Conservation (phyloP, 345 rosid species). For the Hibiscus mutabilis region DNA sequence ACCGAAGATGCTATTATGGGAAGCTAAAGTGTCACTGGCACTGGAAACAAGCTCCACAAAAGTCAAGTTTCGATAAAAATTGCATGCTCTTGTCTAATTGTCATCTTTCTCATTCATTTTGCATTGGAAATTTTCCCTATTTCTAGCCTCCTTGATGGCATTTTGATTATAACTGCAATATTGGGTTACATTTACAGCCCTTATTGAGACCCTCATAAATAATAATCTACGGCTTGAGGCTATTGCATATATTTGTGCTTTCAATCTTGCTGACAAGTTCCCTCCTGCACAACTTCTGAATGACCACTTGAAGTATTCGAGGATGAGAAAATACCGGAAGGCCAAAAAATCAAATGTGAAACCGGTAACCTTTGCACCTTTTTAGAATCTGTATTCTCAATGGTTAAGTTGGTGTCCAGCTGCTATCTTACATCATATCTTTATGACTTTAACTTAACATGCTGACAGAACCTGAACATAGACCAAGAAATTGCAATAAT, state of each 20-base stretch:
- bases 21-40: background rate
- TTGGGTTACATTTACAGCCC: slow-evolving; percentile 4
- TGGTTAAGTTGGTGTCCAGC: background rate
- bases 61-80: background rate
- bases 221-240: slow-evolving; percentile 18
- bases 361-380: background rate
- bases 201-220: background rate
- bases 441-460: background rate
- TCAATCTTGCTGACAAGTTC: slow-evolving; percentile 25
- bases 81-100: background rate
- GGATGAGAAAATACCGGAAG: slow-evolving; percentile 1
- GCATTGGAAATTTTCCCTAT: background rate
- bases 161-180: background rate
- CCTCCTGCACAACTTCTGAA: slow-evolving; percentile 24
- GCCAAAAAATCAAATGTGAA: slow-evolving; percentile 8
- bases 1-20: background rate
- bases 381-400: too few species aligned
- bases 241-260: slow-evolving; percentile 24
- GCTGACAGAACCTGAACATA: slow-evolving; percentile 23
- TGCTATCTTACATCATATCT: background rate
- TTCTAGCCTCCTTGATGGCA: background rate
- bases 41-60: background rate
- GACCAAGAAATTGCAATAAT: slow-evolving; percentile 18
- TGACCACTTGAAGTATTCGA: slow-evolving; percentile 9
- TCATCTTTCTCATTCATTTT: background rate